phyloP scores from a whole-genome alignment of 2,329 filamentous ascomycete genomes.

The Colletotrichum lupini region DNA sequence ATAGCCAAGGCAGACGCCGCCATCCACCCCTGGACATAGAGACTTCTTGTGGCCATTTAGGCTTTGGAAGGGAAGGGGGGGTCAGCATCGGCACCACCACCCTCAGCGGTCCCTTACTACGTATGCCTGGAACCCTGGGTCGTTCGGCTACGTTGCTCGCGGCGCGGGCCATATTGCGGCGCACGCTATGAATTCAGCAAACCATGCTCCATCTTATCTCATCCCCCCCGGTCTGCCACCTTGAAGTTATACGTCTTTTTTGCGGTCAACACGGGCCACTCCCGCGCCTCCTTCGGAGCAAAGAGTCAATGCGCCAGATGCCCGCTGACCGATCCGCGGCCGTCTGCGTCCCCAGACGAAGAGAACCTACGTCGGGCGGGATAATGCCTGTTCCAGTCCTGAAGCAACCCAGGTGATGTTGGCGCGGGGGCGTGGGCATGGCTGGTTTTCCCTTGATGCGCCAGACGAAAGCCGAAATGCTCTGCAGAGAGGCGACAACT shows the following conservation, averaged over 20 bases:
- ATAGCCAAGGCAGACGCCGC: constrained; percentile 7
- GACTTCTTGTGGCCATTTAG: background rate
- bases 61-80: background rate
- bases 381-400: background rate
- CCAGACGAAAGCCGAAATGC: background rate
- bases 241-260: background rate
- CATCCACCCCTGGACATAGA: background rate
- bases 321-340: constrained; percentile 14
- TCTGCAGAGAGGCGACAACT: background rate
- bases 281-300: background rate
- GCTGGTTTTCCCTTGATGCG: background rate
- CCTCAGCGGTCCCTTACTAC: background rate
- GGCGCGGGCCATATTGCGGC: constrained; percentile 18
- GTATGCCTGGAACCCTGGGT: background rate
- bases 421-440: background rate
- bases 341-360: background rate
- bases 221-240: constrained; percentile 13
- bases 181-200: background rate
- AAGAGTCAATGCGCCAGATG: background rate
- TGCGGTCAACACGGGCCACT: background rate
- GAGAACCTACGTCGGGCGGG: background rate
- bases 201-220: constrained; percentile 8
- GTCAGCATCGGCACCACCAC: background rate
- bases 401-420: background rate
- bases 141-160: constrained; percentile 20